These are phyloP conservation scores for Mycotypha africana DNA, from an alignment of 371 early-diverging fungal genomes.

Conservation along the genomic window DNA sequence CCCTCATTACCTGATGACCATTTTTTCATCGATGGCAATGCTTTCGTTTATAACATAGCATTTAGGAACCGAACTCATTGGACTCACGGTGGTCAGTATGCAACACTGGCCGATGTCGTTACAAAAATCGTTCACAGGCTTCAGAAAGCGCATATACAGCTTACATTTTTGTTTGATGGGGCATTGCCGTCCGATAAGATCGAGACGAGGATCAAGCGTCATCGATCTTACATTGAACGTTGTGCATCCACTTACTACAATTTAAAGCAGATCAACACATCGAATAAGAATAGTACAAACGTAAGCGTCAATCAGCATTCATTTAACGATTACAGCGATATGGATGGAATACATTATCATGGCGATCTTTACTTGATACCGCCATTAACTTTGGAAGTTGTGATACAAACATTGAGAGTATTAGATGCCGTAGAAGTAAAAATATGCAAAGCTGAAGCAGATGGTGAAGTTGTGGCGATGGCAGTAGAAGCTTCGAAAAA, in stretches of 20 bases:
- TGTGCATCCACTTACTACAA: constrained; percentile 9
- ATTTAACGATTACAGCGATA: no score
- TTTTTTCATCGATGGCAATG: constrained; percentile 57
- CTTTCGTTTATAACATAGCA: constrained; percentile 52
- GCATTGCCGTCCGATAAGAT: constrained; percentile 48
- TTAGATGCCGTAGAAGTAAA: constrained; percentile 20
- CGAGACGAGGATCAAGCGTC: constrained; percentile 44
- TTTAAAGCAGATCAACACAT: constrained; percentile 21
- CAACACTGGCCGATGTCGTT: constrained; percentile 1
- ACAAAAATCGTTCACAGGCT: constrained; percentile 7
- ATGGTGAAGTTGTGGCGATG: constrained; percentile 40
- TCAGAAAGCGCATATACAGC: constrained; percentile 28
- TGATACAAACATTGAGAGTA: constrained; percentile 36
- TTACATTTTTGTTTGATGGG: constrained; percentile 53
- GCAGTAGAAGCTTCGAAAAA: constrained; percentile 30
- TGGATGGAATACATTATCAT: constrained; percentile 19
- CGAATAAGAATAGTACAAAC: constrained; percentile 2
- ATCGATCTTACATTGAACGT: constrained; percentile 43
- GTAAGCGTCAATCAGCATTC: no score
- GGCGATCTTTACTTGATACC: constrained; percentile 48
- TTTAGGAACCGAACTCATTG: constrained; percentile 38
- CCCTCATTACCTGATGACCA: constrained; percentile 2
- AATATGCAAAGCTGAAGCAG: constrained; percentile 51
- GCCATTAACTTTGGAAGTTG: constrained; percentile 47
- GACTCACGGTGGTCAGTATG: constrained; percentile 45